Evolutionary conservation across 1,284 basidiomycete species (phyloP).

Genomic region (Sanguinoderma infundibulare): DNA sequence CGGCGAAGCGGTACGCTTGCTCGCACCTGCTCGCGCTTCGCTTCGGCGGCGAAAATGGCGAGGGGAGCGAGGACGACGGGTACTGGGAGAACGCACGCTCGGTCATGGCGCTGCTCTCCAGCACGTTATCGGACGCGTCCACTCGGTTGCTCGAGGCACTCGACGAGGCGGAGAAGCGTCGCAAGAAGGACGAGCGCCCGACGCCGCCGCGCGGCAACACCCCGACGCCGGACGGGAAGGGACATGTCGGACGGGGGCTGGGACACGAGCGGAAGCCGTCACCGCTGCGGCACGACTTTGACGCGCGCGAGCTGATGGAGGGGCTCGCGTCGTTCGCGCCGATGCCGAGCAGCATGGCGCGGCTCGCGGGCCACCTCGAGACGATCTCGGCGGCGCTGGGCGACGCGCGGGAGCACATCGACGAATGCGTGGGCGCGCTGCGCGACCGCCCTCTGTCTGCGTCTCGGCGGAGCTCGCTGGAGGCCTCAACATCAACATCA

Average conservation of each 20-base stretch:
- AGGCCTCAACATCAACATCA: too few relatives aligned
- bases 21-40: conserved; percentile 77
- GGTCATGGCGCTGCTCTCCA: conserved; percentile 69
- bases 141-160: conserved; percentile 63
- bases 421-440: conserved; percentile 59
- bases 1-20: conserved; percentile 74
- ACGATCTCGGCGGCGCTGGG: conserved; percentile 66
- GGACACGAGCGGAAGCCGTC: conserved; percentile 19
- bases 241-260: not conserved
- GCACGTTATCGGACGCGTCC: conserved; percentile 65
- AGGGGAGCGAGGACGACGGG: conserved; percentile 60
- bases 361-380: conserved; percentile 74
- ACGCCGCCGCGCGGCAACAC: conserved; percentile 39
- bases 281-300: conserved; percentile 8
- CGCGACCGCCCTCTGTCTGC: conserved; percentile 46
- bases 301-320: conserved; percentile 32
- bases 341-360: conserved; percentile 62
- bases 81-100: conserved; percentile 85
- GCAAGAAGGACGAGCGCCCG: conserved; percentile 50
- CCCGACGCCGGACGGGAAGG: conserved; percentile 14
- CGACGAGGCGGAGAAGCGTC: conserved; percentile 55
- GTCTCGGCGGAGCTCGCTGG: not conserved
- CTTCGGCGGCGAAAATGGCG: conserved; percentile 56
- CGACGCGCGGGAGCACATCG: conserved; percentile 67
- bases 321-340: conserved; percentile 68